Conservation (phyloP, 2,329 filamentous ascomycete species). For the Stagonosporopsis chrysanthemi region DNA sequence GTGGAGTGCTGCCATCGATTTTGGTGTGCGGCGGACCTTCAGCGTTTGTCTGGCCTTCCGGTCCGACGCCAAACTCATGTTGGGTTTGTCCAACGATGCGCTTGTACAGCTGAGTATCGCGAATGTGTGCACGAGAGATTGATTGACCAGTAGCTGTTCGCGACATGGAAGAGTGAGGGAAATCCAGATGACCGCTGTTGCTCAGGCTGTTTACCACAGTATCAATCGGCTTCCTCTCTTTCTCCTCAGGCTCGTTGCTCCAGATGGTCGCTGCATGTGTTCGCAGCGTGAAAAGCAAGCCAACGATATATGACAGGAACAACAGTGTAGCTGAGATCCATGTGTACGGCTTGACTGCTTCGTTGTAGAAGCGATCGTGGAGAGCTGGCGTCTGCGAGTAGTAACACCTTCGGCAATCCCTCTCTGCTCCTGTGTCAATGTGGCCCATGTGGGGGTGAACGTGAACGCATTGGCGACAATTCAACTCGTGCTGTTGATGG, state of each 20-base stretch:
- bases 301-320: slow-evolving; percentile 92
- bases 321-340: slow-evolving; percentile 85
- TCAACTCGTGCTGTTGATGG: slow-evolving; percentile 77
- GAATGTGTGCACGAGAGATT: slow-evolving; percentile 66
- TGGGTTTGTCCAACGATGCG: slow-evolving; percentile 90
- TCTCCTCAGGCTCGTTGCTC: slow-evolving; percentile 72
- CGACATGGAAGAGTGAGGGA: slow-evolving; percentile 40
- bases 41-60: slow-evolving; percentile 59
- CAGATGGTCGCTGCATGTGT: slow-evolving; percentile 98
- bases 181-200: slow-evolving; percentile 40
- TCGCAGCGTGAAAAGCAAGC: slow-evolving; percentile 91
- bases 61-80: slow-evolving; percentile 76
- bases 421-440: slow-evolving; percentile 57
- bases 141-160: slow-evolving; percentile 42
- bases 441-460: slow-evolving; percentile 33
- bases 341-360: slow-evolving; percentile 92
- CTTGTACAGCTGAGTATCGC: slow-evolving; percentile 89
- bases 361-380: slow-evolving; percentile 85
- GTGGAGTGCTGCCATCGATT: slow-evolving; percentile 41
- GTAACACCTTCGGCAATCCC: slow-evolving; percentile 91
- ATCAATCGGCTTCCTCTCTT: slow-evolving; percentile 56
- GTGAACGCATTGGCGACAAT: slow-evolving; percentile 72
- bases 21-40: slow-evolving; percentile 38
- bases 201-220: slow-evolving; percentile 47
- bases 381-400: slow-evolving; percentile 88